Evolutionary conservation across 345 rosid species (phyloP).

Genomic region (Populus ilicifolia): DNA sequence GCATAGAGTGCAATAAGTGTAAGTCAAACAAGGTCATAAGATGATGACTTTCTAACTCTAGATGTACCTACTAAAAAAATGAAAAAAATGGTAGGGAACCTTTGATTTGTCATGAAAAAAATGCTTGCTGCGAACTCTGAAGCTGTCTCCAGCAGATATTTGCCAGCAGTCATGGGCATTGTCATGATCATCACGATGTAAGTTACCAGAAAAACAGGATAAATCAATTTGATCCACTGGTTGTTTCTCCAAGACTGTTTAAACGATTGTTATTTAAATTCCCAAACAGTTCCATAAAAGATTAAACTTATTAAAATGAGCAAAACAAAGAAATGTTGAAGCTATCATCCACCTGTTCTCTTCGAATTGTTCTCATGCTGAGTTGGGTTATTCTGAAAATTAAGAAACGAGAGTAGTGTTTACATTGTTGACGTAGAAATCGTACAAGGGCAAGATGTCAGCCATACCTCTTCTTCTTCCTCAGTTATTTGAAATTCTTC

Average conservation of each 20-base stretch:
- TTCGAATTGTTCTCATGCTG: slow-evolving; percentile 48
- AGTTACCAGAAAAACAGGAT: slow-evolving; percentile 77
- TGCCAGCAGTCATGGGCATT: slow-evolving; percentile 88
- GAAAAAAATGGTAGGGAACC: slow-evolving; percentile 39
- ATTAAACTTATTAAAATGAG: neutral
- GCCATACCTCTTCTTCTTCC: slow-evolving; percentile 77
- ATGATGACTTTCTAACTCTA: neutral
- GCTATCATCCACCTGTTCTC: slow-evolving; percentile 52
- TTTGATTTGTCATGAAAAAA: slow-evolving; percentile 81
- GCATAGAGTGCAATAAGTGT: slow-evolving; percentile 2
- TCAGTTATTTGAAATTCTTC: slow-evolving; percentile 89
- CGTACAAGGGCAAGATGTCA: slow-evolving; percentile 4
- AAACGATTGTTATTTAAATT: slow-evolving; percentile 7
- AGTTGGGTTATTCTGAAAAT: slow-evolving; percentile 43
- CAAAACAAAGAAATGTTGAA: neutral
- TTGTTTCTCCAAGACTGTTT: slow-evolving; percentile 47
- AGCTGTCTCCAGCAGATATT: slow-evolving; percentile 78
- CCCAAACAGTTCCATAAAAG: neutral
- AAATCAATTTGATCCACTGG: slow-evolving; percentile 67
- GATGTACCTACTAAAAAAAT: slow-evolving; percentile 7
- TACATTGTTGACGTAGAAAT: neutral
- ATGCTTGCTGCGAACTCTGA: slow-evolving; percentile 86
- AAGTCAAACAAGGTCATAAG: too few species aligned
- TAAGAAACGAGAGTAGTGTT: too few species aligned
- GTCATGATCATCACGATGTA: slow-evolving; percentile 79